These are phyloP conservation scores for Talaromyces piceae DNA, from an alignment of 2,329 filamentous ascomycete species.

Conservation along the genomic window DNA sequence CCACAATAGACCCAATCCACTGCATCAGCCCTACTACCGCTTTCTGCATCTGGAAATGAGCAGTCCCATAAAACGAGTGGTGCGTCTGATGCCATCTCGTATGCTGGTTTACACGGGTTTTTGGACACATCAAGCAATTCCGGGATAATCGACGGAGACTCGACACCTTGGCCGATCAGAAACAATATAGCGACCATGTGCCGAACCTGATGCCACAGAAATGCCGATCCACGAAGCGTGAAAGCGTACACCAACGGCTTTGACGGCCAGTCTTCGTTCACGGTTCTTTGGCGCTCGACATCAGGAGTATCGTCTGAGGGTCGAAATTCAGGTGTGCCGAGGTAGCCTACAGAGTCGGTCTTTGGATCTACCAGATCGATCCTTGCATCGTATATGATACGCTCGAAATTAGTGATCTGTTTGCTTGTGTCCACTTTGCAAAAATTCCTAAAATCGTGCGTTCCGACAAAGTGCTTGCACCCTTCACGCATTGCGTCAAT, in stretches of 20 bases:
- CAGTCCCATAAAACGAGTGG: constrained; percentile 96
- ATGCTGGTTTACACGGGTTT: constrained; percentile 71
- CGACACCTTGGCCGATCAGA: constrained; percentile 79
- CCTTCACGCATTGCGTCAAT: constrained; percentile 79
- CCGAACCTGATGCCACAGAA: constrained; percentile 96
- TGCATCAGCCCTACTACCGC: constrained; percentile 48
- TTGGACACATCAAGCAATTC: constrained; percentile 65
- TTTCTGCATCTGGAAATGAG: constrained; percentile 60
- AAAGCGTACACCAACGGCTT: constrained; percentile 72
- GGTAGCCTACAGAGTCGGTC: constrained; percentile 50
- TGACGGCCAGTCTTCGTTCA: constrained; percentile 24
- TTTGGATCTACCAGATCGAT: constrained; percentile 60
- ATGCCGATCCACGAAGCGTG: constrained; percentile 80
- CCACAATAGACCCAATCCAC: constrained; percentile 74
- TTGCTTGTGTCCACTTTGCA: constrained; percentile 90
- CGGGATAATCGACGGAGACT: constrained; percentile 64
- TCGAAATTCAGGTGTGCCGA: constrained; percentile 30
- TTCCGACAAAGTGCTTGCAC: constrained; percentile 69
- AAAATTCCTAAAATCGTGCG: constrained; percentile 93
- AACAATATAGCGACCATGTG: constrained; percentile 94
- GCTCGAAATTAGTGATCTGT: constrained; percentile 75
- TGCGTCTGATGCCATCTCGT: constrained; percentile 83
- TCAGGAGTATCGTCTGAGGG: constrained; percentile 17
- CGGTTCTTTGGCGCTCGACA: constrained; percentile 32
- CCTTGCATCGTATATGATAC: constrained; percentile 71